Base-by-base conservation (phyloP, 805 yeast species). In the Starmerella tilneyi region DNA sequence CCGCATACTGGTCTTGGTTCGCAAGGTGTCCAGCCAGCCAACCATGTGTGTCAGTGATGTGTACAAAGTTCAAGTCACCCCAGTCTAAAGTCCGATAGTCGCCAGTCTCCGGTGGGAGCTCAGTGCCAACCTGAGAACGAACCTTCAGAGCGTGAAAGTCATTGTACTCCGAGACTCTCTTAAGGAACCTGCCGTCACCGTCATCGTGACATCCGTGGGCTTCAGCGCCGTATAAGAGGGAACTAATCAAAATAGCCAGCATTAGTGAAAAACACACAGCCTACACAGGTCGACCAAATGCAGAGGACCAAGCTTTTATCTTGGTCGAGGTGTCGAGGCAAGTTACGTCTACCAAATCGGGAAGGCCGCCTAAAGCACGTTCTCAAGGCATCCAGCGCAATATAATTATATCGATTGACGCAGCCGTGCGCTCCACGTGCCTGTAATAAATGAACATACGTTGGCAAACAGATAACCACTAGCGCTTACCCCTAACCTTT, bases 11-110 rank as follows among this genome's bases (percentile, higher is more conserved):
- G 15, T 39, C 48, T 23, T 48, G 49, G 22, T 42, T 37, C 13
- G 44, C 24, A n/a, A 44, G 39, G 31, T 44, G 52, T 15, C 49
- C 49, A 4, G 44, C 15, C 50, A 80, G 74, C 97, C 97, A 88
- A 17, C 68, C 96, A 61, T 89, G 96, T 2, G 95, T 86, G 57
- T 89, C 96, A 0, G 96, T 89, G 0, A 96, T 85, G 56, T 86
- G 96, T 19, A 86, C 59, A 53, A 89, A 81, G 64, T 89, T 88
- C 34, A 88, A 44, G 44, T 78, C 73, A 0, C 84, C 43, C 51
- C 52, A 27, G 11, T 41, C 34, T n/a, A 44, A 31, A 11, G 24
- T 21, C 11, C 46, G 31, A 7, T 43, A 23, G 11, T 24, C 21
- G n/a, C 13, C 21, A 12, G 38, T 15, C 20, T 20, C 44, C 2